Evolutionary conservation across 768 basidiomycete genomes (phyloP), one percentile per base, ranked within the genome.

Genomic region (Leucocoprinus leucothites): DNA sequence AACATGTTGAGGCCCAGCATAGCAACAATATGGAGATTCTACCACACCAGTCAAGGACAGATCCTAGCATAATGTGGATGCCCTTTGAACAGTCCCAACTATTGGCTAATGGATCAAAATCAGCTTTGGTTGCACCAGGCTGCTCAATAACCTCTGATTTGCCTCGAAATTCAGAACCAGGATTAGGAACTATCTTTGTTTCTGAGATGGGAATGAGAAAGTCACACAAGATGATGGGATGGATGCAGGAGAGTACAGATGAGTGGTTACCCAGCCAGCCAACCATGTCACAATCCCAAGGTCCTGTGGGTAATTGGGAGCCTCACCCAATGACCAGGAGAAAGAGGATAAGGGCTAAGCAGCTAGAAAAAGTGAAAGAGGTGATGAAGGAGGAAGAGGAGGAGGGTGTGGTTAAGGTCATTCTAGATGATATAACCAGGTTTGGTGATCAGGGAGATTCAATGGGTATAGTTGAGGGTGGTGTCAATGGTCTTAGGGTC

Each of bases 361-460:
- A 53, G 44, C 7, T 55, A 18, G 53, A 48, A 22, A 55, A 55
- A 45, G 25, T 48, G 19, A 41, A 48, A 35, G 19, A 42, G 9
- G 25, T 48, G 19, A 41, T 40, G 45, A 18, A 42, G 9, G 34
- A 26, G 25, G 45, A 41, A n/a, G 53, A 55, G n/a, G 44, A 47
- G 24, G 53, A 55, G 13, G 53, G 38, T 1, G 18, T 48, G 18
- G 11, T 45, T n/a, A 41, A 24, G 18, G 22, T 48, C 21, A 14
- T 22, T 28, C 31, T 55, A 45, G 46, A 55, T 48, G 53, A 55
- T 9, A 28, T 55, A 14, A 19, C 19, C 16, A 22, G 22, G 45
- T 42, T 53, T n/a, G 43, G n/a, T 24, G 3, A 6, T 28, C 8
- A 44, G 0, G 9, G 34, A n/a, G 43, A 24, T 14, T 21, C n/a